Conservation (phyloP, 177 flowering plant species). For the Viscum album region DNA sequence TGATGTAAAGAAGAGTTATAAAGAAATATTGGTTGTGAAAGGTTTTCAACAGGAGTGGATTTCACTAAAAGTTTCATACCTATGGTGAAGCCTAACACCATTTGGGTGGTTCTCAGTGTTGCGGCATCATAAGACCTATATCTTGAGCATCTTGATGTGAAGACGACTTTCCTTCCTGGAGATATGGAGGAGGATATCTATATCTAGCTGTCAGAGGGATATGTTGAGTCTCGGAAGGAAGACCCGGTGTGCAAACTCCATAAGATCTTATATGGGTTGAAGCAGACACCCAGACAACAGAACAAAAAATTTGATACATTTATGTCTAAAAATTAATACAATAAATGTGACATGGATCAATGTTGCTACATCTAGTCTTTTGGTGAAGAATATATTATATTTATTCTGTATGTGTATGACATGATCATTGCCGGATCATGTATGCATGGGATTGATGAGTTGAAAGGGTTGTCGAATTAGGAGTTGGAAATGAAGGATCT, state of each 20-base stretch:
- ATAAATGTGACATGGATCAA: too few relatives aligned
- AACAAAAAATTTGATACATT: not conserved
- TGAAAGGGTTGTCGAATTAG: too few relatives aligned
- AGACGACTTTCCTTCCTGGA: not conserved
- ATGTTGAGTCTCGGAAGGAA: not conserved
- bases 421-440: too few relatives aligned
- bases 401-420: too few relatives aligned
- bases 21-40: not conserved
- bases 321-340: too few relatives aligned
- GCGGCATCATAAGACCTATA: not conserved
- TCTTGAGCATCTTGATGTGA: not conserved
- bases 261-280: not conserved
- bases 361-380: not conserved
- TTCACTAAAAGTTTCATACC: not conserved
- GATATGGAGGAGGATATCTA: not conserved
- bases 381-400: not conserved
- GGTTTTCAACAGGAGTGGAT: not conserved
- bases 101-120: not conserved
- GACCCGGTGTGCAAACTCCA: not conserved
- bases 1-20: too few relatives aligned
- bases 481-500: not conserved
- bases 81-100: not conserved
- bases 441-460: too few relatives aligned
- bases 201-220: not conserved
- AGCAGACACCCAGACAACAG: not conserved